Percentiles rank a stretch among this genome's conserved stretches.
Evolutionary conservation across 352 stramenopile genomes (phyloP).

Genomic region (Phytophthora tubulina): DNA sequence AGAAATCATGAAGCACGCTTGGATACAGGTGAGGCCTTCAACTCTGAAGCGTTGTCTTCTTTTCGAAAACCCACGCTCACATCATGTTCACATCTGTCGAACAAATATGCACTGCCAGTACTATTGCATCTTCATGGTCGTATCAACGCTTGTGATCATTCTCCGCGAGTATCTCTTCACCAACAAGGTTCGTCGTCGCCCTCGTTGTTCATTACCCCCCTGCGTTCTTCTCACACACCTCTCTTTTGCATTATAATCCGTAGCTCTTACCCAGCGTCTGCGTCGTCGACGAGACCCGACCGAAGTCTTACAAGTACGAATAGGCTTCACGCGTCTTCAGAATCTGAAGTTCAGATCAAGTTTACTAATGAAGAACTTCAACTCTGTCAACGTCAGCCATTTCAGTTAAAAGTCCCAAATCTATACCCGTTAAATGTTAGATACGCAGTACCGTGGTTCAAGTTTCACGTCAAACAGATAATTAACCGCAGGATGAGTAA

Average conservation of each 20-base stretch:
- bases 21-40: constrained; percentile 65
- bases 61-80: background rate
- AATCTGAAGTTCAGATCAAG: too few relatives aligned
- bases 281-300: constrained; percentile 38
- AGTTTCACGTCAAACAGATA: constrained; percentile 15
- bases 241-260: background rate
- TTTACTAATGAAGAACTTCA: constrained; percentile 1
- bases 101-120: constrained; percentile 34
- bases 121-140: constrained; percentile 54
- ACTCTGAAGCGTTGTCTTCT: background rate
- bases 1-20: constrained; percentile 70
- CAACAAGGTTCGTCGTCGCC: constrained; percentile 40
- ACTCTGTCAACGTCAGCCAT: constrained; percentile 21
- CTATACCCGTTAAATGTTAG: constrained; percentile 12
- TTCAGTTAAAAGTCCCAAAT: constrained; percentile 4
- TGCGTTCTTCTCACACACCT: background rate
- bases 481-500: constrained; percentile 26
- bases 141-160: constrained; percentile 41
- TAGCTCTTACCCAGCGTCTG: constrained; percentile 48
- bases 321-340: background rate
- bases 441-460: constrained; percentile 10
- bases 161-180: constrained; percentile 56
- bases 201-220: background rate
- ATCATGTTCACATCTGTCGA: background rate
- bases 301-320: constrained; percentile 25